Percentiles rank a stretch among this genome's conserved stretches.
These are phyloP conservation scores for Phallus indusiatus DNA, from an alignment of 768 basidiomycete genomes.

Conservation along the genomic window DNA sequence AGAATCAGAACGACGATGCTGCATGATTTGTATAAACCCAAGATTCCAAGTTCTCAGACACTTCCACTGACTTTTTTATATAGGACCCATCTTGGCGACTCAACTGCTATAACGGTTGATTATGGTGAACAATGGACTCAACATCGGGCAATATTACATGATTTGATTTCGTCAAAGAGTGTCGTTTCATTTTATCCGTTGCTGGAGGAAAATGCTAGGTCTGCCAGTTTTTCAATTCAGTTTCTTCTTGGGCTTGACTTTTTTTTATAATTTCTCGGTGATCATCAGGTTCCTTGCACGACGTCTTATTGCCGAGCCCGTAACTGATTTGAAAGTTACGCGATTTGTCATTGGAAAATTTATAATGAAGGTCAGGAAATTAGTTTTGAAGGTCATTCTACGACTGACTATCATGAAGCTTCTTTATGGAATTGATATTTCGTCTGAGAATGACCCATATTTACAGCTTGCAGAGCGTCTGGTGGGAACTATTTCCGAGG, in stretches of 20 bases:
- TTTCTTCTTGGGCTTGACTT: neutral
- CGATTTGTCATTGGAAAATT: slow-evolving; percentile 8
- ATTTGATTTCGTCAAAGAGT: slow-evolving; percentile 22
- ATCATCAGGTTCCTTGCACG: slow-evolving; percentile 20
- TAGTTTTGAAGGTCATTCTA: neutral
- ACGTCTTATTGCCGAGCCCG: slow-evolving; percentile 20
- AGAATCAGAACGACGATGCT: slow-evolving; percentile 15
- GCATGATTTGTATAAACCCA: neutral
- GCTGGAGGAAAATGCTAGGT: slow-evolving; percentile 20
- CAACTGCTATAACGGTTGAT: slow-evolving; percentile 1
- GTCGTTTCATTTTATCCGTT: slow-evolving; percentile 21
- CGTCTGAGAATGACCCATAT: slow-evolving; percentile 3
- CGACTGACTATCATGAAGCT: neutral
- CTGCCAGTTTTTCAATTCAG: no score
- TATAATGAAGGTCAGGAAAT: neutral
- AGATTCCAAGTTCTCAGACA: no score
- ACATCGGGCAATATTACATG: slow-evolving; percentile 6
- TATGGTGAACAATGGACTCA: slow-evolving; percentile 7
- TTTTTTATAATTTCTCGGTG: neutral
- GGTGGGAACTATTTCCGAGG: slow-evolving; percentile 37
- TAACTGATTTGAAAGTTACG: slow-evolving; percentile 19
- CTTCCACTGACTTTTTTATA: no score
- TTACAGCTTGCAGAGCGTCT: neutral
- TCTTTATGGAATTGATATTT: neutral
- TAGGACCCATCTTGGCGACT: neutral